Evolutionary conservation across 441 rosid genomes (phyloP).

Genomic region (Corymbia calophylla): DNA sequence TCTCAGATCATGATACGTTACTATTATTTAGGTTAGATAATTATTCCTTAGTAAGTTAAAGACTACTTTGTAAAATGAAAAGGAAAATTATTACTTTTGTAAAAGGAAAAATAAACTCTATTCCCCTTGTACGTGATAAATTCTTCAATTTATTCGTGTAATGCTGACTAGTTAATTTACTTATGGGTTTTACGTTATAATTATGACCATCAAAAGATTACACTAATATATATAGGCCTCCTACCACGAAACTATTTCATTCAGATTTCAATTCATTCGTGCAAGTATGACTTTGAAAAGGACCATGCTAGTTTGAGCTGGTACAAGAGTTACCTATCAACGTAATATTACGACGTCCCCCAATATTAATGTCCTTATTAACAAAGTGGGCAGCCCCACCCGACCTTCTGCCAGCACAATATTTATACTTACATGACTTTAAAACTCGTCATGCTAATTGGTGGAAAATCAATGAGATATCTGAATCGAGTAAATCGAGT

Average conservation of each 20-base stretch:
- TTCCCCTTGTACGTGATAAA: background rate
- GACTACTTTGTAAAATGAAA: background rate
- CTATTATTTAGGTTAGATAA: background rate
- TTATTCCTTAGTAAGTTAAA: background rate
- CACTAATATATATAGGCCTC: background rate
- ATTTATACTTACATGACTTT: background rate
- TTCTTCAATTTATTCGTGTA: background rate
- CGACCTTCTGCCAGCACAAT: background rate
- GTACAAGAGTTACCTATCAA: background rate
- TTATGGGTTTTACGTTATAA: background rate
- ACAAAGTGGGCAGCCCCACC: background rate
- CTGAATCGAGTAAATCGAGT: background rate
- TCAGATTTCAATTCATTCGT: background rate
- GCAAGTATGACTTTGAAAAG: background rate
- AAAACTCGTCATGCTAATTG: background rate
- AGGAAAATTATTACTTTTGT: background rate
- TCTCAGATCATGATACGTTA: background rate
- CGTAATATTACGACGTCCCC: background rate
- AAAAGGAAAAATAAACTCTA: background rate
- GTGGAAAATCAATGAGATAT: background rate
- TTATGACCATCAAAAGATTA: background rate
- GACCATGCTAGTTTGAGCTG: background rate
- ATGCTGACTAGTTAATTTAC: background rate
- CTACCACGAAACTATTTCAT: background rate
- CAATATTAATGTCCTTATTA: background rate